Evolutionary conservation across 257 asterid genomes (phyloP).

Genomic region (Fraxinus americana): DNA sequence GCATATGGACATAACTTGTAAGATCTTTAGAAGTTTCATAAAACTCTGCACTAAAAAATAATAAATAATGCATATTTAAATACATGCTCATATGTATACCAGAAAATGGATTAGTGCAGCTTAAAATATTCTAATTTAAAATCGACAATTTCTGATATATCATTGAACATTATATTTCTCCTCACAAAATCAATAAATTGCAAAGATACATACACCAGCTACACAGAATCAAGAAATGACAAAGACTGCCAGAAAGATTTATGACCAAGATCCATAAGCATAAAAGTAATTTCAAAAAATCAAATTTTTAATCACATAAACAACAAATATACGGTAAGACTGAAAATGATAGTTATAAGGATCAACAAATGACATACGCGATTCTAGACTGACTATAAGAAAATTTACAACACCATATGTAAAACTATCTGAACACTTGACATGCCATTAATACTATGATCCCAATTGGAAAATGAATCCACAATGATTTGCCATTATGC

Average conservation of each 20-base stretch:
- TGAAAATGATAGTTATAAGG: too few relatives aligned
- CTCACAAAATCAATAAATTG: not conserved
- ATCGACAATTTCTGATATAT: not conserved
- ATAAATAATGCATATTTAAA: not conserved
- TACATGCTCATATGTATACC: conserved; percentile 12
- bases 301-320: not conserved
- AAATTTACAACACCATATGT: too few relatives aligned
- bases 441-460: too few relatives aligned
- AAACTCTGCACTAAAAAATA: not conserved
- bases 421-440: too few relatives aligned
- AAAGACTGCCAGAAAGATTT: not conserved
- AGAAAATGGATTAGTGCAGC: not conserved
- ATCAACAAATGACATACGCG: too few relatives aligned
- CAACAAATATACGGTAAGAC: too few relatives aligned
- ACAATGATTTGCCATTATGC: too few relatives aligned
- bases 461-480: too few relatives aligned
- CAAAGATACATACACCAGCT: not conserved
- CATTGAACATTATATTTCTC: not conserved
- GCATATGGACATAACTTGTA: not conserved
- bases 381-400: too few relatives aligned
- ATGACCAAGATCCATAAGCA: not conserved
- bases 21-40: not conserved
- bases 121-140: not conserved
- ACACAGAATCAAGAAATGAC: not conserved
- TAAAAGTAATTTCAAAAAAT: not conserved